Evolutionary conservation across 2,329 filamentous ascomycete species (phyloP).

Genomic region (Apiospora hydei): DNA sequence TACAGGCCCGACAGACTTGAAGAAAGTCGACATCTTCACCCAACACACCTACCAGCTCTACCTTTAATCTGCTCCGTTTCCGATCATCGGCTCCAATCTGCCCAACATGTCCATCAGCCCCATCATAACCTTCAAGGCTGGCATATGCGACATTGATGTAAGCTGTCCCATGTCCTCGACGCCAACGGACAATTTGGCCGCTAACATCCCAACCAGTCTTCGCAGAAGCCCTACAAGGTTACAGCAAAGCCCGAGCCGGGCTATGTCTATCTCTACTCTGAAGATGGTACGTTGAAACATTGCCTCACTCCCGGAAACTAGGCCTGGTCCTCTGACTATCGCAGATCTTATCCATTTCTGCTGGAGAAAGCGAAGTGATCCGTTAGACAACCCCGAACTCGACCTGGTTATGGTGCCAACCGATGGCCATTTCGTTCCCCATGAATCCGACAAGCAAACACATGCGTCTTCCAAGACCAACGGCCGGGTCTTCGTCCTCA

Average conservation of each 20-base stretch:
- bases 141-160: slow-evolving; percentile 85
- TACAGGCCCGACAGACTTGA: background rate
- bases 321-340: background rate
- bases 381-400: slow-evolving; percentile 76
- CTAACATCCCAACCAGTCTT: slow-evolving; percentile 36
- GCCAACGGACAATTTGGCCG: background rate
- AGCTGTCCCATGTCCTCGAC: slow-evolving; percentile 44
- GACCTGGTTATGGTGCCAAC: slow-evolving; percentile 93
- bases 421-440: slow-evolving; percentile 87
- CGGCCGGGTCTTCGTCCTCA: slow-evolving; percentile 90
- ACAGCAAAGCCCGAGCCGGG: slow-evolving; percentile 76
- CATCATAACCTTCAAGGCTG: slow-evolving; percentile 96
- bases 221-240: slow-evolving; percentile 69
- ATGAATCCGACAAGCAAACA: slow-evolving; percentile 66
- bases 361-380: slow-evolving; percentile 83
- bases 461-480: slow-evolving; percentile 72
- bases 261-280: slow-evolving; percentile 90
- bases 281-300: slow-evolving; percentile 73
- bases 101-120: slow-evolving; percentile 79
- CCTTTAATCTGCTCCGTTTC: background rate
- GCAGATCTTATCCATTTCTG: slow-evolving; percentile 94
- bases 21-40: slow-evolving; percentile 13
- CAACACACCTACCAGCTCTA: slow-evolving; percentile 12
- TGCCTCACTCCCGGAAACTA: background rate
- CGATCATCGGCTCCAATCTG: background rate